Base-by-base conservation (phyloP, 2,329 filamentous ascomycete genomes). In the Graphium sp. region DNA sequence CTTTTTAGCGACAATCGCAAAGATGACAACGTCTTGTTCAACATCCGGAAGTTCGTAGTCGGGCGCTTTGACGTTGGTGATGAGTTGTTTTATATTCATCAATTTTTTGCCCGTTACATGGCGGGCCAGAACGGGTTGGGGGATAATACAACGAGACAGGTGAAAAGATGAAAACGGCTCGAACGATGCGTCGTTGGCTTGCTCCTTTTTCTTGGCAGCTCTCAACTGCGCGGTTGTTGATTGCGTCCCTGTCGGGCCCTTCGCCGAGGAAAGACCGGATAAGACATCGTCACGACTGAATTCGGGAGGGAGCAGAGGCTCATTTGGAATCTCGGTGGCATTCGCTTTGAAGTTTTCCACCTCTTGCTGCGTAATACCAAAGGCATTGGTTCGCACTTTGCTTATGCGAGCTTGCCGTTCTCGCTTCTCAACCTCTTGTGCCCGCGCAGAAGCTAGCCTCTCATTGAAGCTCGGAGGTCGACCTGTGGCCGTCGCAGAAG, bases 81-180 rank as follows among this genome's bases (percentile, higher is more conserved):
- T 58, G 5, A 98, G 59, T 37, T 91, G 79, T 5, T 87, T 80
- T 35, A 98, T 65, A 2, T 66, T 66, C 39, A 84, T 78, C 3
- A 77, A 60, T 29, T 78, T 81, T 49, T 89, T 93, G 19, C 71
- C 73, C 5, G 74, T 62, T 10, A 98, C 60, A 4, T 81, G 81
- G 15, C 85, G 74, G 3, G 78, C 73, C 14, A 98, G 60, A 12
- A 79, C 74, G 14, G 69, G 67, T 48, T 95, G 85, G 2, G 84
- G 79, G 25, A 95, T 66, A 21, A 83, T 75, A 18, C 89, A 73
- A 36, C 74, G 83, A 5, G 78, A 80, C 10, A 98, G 64, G 45
- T 94, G 84, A 21, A 85, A 60, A 18, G 74, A 71, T 5, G 89
- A 94, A 48, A 85, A 93, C 3, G 81, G 68, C 41, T 98, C 89